Percentiles rank a stretch among this genome's conserved stretches.
phyloP scores from a whole-genome alignment of 495 filamentous ascomycete species.

The Penicillium subrubescens region DNA sequence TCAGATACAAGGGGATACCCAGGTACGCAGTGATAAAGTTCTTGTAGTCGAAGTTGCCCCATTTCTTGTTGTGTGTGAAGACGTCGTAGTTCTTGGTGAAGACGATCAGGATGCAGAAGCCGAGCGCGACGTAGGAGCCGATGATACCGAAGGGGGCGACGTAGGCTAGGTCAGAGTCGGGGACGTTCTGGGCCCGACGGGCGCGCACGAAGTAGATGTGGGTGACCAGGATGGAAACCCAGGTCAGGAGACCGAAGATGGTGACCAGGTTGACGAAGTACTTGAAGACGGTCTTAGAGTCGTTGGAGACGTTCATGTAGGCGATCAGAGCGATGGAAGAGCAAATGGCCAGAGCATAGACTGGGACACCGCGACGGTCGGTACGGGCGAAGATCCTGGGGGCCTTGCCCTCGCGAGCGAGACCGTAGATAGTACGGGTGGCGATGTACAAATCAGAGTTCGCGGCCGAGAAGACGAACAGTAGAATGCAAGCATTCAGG shows the following conservation, averaged over 20 bases:
- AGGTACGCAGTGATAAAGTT: conserved; percentile 83
- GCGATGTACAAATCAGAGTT: conserved; percentile 80
- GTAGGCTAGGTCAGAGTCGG: conserved; percentile 66
- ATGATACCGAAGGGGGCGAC: conserved; percentile 67
- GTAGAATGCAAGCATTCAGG: conserved; percentile 68
- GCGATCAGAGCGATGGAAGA: conserved; percentile 67
- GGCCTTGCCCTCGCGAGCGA: conserved; percentile 76
- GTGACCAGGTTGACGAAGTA: conserved; percentile 87
- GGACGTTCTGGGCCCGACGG: conserved; percentile 71
- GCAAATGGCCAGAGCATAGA: conserved; percentile 64
- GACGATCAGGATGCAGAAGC: conserved; percentile 69
- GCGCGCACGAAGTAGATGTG: conserved; percentile 81
- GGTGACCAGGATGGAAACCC: conserved; percentile 81
- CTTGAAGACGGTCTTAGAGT: conserved; percentile 68
- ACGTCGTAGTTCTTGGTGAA: conserved; percentile 79
- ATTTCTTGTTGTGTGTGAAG: conserved; percentile 55
- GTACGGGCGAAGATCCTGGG: conserved; percentile 71
- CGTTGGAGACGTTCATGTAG: conserved; percentile 74
- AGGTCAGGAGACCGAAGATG: conserved; percentile 78
- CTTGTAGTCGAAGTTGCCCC: conserved; percentile 64
- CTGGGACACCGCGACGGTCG: conserved; percentile 74
- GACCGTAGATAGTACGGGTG: conserved; percentile 76
- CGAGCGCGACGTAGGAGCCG: conserved; percentile 68
- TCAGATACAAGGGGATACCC: conserved; percentile 77
- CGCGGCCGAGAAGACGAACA: conserved; percentile 78